A percentile compares a stretch with the other conserved stretches of the same genome.
These are phyloP conservation scores for Aegle marmelos DNA, from an alignment of 345 rosid species.

Conservation along the genomic window DNA sequence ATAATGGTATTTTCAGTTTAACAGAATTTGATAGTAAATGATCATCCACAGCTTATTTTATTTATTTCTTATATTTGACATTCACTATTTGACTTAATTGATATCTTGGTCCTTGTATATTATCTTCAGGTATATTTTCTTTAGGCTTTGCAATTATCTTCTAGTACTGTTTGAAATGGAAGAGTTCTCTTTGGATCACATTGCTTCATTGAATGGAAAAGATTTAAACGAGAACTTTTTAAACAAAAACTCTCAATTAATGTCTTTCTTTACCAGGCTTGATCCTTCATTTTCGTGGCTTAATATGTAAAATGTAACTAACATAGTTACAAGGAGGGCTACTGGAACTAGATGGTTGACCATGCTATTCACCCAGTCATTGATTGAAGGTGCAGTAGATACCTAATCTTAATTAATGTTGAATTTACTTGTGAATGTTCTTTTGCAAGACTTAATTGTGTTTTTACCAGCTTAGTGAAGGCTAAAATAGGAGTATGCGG, in stretches of 20 bases:
- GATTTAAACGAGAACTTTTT: background rate
- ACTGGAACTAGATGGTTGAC: constrained; percentile 16
- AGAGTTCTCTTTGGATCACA: background rate
- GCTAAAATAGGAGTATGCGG: too few relatives aligned
- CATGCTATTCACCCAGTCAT: constrained; percentile 10
- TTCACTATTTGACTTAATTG: background rate
- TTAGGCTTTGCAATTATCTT: background rate
- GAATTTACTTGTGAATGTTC: constrained; percentile 7
- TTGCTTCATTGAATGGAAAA: background rate
- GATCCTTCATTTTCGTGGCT: constrained; percentile 1
- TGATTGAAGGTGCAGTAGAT: constrained; percentile 19
- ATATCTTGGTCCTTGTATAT: background rate
- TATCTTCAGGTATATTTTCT: background rate
- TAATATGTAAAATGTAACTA: constrained; percentile 11
- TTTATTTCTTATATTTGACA: background rate
- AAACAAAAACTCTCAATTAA: background rate
- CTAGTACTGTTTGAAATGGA: background rate
- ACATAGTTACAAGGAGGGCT: constrained; percentile 12
- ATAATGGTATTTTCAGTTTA: background rate
- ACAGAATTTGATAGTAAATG: background rate
- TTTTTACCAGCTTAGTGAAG: background rate
- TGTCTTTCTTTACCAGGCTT: constrained; percentile 1
- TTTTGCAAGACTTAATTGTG: background rate
- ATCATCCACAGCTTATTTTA: background rate
- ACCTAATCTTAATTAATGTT: constrained; percentile 4